Evolutionary conservation across 495 filamentous ascomycete species (phyloP), one percentile per base, ranked within the genome.

Genomic region (Geoglossum glabrum): DNA sequence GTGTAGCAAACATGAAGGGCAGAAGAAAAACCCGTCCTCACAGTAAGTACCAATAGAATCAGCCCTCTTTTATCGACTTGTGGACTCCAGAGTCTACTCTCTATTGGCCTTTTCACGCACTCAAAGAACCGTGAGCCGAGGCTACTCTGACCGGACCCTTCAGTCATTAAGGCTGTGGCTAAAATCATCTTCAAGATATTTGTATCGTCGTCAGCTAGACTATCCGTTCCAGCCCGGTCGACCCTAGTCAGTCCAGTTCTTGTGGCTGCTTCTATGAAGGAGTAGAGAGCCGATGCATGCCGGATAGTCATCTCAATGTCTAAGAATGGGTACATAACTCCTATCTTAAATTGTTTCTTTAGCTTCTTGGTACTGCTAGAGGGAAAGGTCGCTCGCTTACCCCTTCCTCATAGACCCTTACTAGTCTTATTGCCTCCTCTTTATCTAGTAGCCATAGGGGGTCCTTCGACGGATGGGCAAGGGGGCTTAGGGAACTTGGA

Each of bases 281-380:
- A 71, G 64, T 83, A 83, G 2, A 94, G 68, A 50, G 73, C 72
- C 33, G 75, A 77, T 13, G 81, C 80, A 65, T 90, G 80, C 9
- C 68, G 71, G 27, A 82, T 77, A 6, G 88, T 68, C 19, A 72
- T 72, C 25, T 84, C 77, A 36, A 92, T 85, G 58, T 84, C 73
- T 23, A 92, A 68, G 13, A 94, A 74, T 0, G 87, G 87, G 67
- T 90, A 90, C 86, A 90, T 90, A 56, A 87, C 74, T 10, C 84
- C 84, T 54, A 90, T 80, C 46, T 50, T 25, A 21, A 28, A 8
- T 40, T 15, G 36, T 40, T 1, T 15, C 2, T 15, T 40, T 15
- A 40, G 36, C 36, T 40, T n/a, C 13, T 40, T 7, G 36, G 13
- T 15, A 15, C 36, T 40, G 11, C 36, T 13, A 15, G 17, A 40